Base-by-base conservation (phyloP, 2,329 filamentous ascomycete species). In the Myriangium duriaei region DNA sequence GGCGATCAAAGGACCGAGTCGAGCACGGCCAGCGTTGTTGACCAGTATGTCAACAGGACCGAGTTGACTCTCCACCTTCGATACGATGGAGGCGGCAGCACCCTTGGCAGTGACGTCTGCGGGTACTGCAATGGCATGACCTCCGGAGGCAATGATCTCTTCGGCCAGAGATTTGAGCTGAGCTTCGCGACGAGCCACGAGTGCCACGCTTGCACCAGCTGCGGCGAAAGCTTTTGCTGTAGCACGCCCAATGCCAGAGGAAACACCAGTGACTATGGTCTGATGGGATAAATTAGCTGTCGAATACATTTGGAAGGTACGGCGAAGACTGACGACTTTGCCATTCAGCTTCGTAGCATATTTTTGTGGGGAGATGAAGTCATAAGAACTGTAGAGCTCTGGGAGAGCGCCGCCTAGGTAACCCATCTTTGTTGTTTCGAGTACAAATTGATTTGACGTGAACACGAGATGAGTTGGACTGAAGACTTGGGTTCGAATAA, bases 291-390 rank as follows among this genome's bases (percentile, higher is more conserved):
- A 13, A 29, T 4, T 29, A 24, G 13, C 31, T 13, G 24, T 10
- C n/a, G 5, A 9, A 4, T 5, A 15, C 11, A n/a, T 12, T 5
- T 13, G 4, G 5, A 11, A 3, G 12, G n/a, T 12, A 17, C 11
- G 9, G 14, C 5, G 11, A 14, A 12, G 15, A 46, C 46, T 11
- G 9, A 46, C 47, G 11, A 49, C 45, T 45, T 49, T 49, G 34
- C 42, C 47, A 3, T 49, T 39, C 12, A 49, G 45, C 37, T 44
- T 47, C 19, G 43, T 45, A 9, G 40, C 41, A 33, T 43, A 47
- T 34, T 43, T 45, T 19, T 43, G 30, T 3, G 42, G 42, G 11
- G 43, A 34, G 13, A 48, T 46, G 37, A 43, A 46, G 11, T 42
- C 32, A 16, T 49, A 48, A 13, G 39, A 41, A 11, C 45, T 38